Conservation (phyloP, 2,329 filamentous ascomycete species). For the Epichloe baconii region DNA sequence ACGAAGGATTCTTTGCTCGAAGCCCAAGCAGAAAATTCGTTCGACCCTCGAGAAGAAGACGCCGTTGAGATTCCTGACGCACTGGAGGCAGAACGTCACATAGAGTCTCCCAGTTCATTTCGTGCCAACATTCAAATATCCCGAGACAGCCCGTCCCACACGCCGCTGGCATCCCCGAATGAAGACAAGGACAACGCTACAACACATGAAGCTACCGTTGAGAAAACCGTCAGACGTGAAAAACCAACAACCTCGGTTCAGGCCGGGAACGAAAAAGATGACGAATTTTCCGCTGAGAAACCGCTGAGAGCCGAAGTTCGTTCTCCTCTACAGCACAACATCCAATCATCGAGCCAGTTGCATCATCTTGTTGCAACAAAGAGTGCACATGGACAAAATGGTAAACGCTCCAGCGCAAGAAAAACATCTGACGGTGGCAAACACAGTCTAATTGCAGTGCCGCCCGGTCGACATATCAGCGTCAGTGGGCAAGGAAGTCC, state of each 20-base stretch:
- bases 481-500: constrained; percentile 4
- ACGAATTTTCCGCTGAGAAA: neutral
- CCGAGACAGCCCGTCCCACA: neutral
- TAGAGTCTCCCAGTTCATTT: neutral
- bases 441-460: neutral
- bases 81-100: neutral
- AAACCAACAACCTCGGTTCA: neutral
- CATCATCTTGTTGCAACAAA: neutral
- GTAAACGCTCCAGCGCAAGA: neutral
- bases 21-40: neutral
- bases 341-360: neutral
- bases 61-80: neutral
- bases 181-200: neutral
- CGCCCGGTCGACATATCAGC: neutral
- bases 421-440: neutral
- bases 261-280: neutral
- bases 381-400: neutral
- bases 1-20: neutral
- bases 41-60: neutral
- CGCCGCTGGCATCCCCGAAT: neutral
- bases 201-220: neutral
- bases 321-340: neutral
- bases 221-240: neutral
- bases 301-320: neutral
- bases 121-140: neutral